Evolutionary conservation across 345 rosid species (phyloP), one percentile per base, ranked within the genome.

Genomic region (Clausena lansium): DNA sequence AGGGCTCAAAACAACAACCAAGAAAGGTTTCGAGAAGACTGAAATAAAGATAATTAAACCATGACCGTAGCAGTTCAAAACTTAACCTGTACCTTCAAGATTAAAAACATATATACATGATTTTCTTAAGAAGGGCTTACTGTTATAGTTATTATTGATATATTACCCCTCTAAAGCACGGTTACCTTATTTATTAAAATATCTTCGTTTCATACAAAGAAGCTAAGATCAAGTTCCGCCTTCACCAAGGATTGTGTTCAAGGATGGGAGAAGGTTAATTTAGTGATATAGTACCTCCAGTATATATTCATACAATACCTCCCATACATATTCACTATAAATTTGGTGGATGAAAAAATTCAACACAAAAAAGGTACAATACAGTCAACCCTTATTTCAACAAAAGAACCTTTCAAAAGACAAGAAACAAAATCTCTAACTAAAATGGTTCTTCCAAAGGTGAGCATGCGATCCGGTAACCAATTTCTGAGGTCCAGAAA

Each of bases 341-440:
- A 38, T 59, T 36, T 24, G 20, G 76, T 58, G 25, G 66, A 35
- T 59, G 14, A 73, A 72, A 36, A 72, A 7, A 22, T 32, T 24
- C 54, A 38, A 59, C n/a, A 60, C 50, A 30, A 36, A 67, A 27
- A 30, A 22, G 15, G 24, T n/a, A 27, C 39, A 8, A 52, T 20
- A 77, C 13, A 35, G 6, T 61, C 62, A 72, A 71, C 57, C 52
- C 36, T 52, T 38, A 39, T 39, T 71, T 75, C 36, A 63, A 30
- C 8, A 71, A 11, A 61, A 2, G 41, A 27, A 62, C 58, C 41
- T 74, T 28, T 41, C 39, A 28, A 24, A 62, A 61, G 68, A 62
- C 28, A 59, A 74, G 25, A 60, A 27, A 20, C 32, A 38, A 52
- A 15, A 47, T 52, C 55, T 25, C 50, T 60, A 61, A 27, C 68